Percentiles rank a stretch among this genome's conserved stretches.
phyloP scores from a whole-genome alignment of 352 stramenopile species.

The Pythium grandisporangium region DNA sequence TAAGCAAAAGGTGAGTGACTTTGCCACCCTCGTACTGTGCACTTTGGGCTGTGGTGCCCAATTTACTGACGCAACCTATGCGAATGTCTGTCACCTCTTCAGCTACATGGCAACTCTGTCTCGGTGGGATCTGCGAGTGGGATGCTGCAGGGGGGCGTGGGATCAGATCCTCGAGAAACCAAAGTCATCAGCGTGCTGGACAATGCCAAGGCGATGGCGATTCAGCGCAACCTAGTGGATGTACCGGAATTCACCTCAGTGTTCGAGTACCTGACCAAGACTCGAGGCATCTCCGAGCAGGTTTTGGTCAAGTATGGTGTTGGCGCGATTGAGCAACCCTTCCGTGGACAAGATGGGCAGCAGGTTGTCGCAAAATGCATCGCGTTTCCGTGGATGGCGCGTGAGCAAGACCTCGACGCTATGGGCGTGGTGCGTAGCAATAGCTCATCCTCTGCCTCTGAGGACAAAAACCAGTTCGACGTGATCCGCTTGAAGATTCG shows the following conservation, averaged over 20 bases:
- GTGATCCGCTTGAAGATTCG: conserved; percentile 81
- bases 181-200: conserved; percentile 76
- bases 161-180: conserved; percentile 10
- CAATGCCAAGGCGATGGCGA: conserved; percentile 77
- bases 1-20: conserved; percentile 49
- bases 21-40: background rate
- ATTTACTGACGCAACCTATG: no score
- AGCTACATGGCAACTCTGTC: conserved; percentile 50
- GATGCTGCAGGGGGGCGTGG: conserved; percentile 19
- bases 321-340: conserved; percentile 83
- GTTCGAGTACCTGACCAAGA: conserved; percentile 63
- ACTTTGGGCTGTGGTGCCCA: background rate
- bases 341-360: conserved; percentile 51
- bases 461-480: conserved; percentile 74
- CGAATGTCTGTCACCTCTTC: no score
- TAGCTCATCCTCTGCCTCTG: conserved; percentile 4
- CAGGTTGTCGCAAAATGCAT: conserved; percentile 75
- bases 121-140: conserved; percentile 25
- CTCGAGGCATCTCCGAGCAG: conserved; percentile 51
- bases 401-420: conserved; percentile 58
- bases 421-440: conserved; percentile 77
- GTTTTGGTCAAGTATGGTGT: conserved; percentile 86
- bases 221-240: conserved; percentile 75
- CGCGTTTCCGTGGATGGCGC: conserved; percentile 95
- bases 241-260: conserved; percentile 50